Base-by-base conservation (phyloP, 345 rosid species). In the Lagerstroemia speciosa region DNA sequence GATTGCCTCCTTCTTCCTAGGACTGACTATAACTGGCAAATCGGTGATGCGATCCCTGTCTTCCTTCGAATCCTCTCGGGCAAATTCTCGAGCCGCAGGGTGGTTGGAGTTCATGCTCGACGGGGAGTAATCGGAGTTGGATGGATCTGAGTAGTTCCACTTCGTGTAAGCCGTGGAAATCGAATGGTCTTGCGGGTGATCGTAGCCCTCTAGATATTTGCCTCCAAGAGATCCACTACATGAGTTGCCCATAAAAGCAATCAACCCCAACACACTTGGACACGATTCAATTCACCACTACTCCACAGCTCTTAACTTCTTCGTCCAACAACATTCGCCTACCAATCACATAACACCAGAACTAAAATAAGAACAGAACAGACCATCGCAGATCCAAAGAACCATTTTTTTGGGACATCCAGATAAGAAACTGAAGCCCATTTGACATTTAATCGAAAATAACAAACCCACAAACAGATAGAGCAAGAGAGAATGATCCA, bases 191-290 rank as follows among this genome's bases (percentile, higher is more conserved):
- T 85, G 88, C 82, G 97, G 95, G 83, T 78, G 87, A 72, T 61
- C 74, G 82, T 53, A 78, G 81, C 96, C 94, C 92, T 85, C 89
- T 79, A 79, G 81, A 72, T 81, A 66, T 83, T 79, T 87, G 78
- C 80, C 93, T 84, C 83, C 85, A 75, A 85, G 85, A 82, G 99
- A 86, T 78, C 96, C 95, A 71, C 97, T 89, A 86, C 99, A 94
- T 85, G 97, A 80, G 79, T 91, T 94, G 93, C 99, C 99, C 99
- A 94, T 94, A 78, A 89, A 91, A 85, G 89, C 81, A 79, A 75
- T 66, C 67, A 75, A 78, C 68, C 71, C 72, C 67, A 71, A 3
- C 6, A 30, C 16, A 27, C 17, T 6, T 19, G 29, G 20, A 10
- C 63, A 30, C 29, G 24, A n/a, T 53, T 53, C 60, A 58, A 58